Evolutionary conservation across 257 asterid genomes (phyloP).

Genomic region (Mitragyna speciosa): DNA sequence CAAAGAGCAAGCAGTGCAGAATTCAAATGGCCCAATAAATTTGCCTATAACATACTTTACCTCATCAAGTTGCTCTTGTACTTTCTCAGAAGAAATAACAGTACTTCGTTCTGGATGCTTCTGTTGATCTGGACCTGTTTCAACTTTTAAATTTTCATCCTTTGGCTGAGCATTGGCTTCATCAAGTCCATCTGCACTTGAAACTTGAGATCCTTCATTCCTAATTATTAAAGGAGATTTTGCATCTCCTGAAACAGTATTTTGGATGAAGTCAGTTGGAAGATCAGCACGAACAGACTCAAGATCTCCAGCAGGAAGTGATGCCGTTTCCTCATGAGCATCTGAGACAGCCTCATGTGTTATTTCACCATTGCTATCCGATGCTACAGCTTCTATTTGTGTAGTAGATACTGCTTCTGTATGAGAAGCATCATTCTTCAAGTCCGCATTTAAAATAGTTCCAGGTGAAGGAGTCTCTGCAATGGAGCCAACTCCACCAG

Average conservation of each 20-base stretch:
- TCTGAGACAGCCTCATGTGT: constrained; percentile 38
- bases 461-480: constrained; percentile 53
- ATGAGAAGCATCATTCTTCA: constrained; percentile 40
- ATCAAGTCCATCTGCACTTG: constrained; percentile 41
- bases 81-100: constrained; percentile 51
- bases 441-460: constrained; percentile 41
- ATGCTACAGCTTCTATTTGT: constrained; percentile 37
- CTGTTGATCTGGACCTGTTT: constrained; percentile 47
- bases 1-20: constrained; percentile 15
- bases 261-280: constrained; percentile 49
- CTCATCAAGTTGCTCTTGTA: constrained; percentile 93
- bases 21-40: constrained; percentile 15
- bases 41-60: constrained; percentile 36
- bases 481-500: constrained; percentile 42
- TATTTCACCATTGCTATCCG: constrained; percentile 37
- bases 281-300: constrained; percentile 38
- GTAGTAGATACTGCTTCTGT: constrained; percentile 38
- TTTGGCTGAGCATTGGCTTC: constrained; percentile 37
- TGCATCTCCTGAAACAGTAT: constrained; percentile 34
- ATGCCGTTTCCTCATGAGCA: constrained; percentile 37
- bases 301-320: constrained; percentile 35
- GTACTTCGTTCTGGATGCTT: constrained; percentile 50
- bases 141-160: constrained; percentile 42
- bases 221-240: constrained; percentile 35
- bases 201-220: constrained; percentile 43